Conservation (phyloP, 192 early-diverging fungal species). For the Umbelopsis sp. region DNA sequence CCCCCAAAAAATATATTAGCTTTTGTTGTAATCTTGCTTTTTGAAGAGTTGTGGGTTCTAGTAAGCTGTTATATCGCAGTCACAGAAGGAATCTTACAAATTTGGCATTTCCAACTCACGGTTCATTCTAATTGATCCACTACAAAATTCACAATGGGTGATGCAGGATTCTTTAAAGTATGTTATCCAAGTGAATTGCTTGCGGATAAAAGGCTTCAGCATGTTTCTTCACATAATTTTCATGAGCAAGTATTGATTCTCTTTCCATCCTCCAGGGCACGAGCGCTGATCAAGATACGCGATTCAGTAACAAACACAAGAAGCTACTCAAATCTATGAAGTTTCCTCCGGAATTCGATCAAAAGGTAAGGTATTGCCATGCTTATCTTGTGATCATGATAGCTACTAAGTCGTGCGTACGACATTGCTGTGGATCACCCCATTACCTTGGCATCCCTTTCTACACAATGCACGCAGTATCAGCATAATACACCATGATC, state of each 20-base stretch:
- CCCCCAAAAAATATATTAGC: no score
- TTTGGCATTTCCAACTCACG: no score
- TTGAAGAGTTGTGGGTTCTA: no score
- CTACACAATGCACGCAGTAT: no score
- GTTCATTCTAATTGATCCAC: neutral
- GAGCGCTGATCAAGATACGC: constrained; percentile 74
- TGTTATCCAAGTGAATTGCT: neutral
- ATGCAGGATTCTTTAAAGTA: constrained; percentile 50
- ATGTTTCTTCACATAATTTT: neutral
- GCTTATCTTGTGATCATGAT: neutral
- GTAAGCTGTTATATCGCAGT: no score
- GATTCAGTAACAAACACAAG: constrained; percentile 82
- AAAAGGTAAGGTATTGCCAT: constrained; percentile 59
- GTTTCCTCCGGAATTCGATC: constrained; percentile 76
- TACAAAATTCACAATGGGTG: constrained; percentile 30
- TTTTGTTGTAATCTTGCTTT: no score
- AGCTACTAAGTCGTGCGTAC: no score
- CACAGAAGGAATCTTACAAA: no score
- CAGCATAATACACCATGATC: no score
- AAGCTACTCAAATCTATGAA: constrained; percentile 77
- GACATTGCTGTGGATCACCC: no score
- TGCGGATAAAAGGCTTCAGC: neutral
- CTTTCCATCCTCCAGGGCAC: constrained; percentile 54
- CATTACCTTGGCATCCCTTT: no score
- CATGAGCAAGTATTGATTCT: neutral